These are phyloP conservation scores for barrel medic (Medicago truncatula) DNA, from an alignment of 306 rosid species.

Conservation along the genomic window MtrunA17r5.0-ANR NC_053043.1:1370501-1371000, in stretches of 20 bases:
- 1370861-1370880: conserved; percentile 51
- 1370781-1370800: conserved; percentile 58
- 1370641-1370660: conserved; percentile 49
- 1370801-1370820: conserved; percentile 53
- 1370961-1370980: conserved; percentile 47
- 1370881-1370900: conserved; percentile 49
- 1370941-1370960: conserved; percentile 42
- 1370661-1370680: conserved; percentile 45
- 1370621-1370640: conserved; percentile 36
- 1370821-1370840: conserved; percentile 36
- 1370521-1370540: conserved; percentile 58
- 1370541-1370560: conserved; percentile 65
- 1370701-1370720: conserved; percentile 45
- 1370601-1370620: conserved; percentile 55
- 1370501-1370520: conserved; percentile 66
- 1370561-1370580: conserved; percentile 58
- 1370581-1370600: conserved; percentile 58
- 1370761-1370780: conserved; percentile 41
- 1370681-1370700: conserved; percentile 55
- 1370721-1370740: conserved; percentile 48
- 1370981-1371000: conserved; percentile 32
- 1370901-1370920: conserved; percentile 44
- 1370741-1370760: conserved; percentile 47
- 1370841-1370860: conserved; percentile 38
- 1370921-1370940: background rate